Conservation (phyloP, 2,329 filamentous ascomycete genomes). For the Clarireedia monteithiana region DNA sequence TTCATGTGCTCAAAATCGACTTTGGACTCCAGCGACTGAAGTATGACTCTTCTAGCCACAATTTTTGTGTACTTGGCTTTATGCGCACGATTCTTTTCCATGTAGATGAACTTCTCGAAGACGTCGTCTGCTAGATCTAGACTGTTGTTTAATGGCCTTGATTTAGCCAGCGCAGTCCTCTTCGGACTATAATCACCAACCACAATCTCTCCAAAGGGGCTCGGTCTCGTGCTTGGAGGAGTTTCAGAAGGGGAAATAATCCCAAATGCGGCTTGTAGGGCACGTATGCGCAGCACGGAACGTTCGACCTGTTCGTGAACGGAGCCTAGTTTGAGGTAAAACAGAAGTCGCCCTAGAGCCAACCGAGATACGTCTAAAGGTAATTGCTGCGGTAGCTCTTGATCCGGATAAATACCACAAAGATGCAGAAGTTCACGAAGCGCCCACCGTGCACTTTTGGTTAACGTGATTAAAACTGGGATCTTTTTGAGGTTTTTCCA, state of each 20-base stretch:
- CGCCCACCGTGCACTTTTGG: conserved; percentile 12
- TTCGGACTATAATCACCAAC: conserved; percentile 1
- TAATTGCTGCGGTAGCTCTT: conserved; percentile 4
- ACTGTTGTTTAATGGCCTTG: background rate
- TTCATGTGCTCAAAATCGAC: background rate
- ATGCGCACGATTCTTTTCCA: background rate
- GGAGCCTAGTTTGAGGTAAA: conserved; percentile 15
- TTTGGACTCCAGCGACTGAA: conserved; percentile 4
- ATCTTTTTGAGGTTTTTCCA: conserved; percentile 13
- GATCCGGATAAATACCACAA: conserved; percentile 17
- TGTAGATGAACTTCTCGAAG: conserved; percentile 1
- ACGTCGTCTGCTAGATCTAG: background rate
- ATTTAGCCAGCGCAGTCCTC: background rate
- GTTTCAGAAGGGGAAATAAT: background rate
- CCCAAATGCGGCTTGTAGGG: background rate
- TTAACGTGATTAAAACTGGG: conserved; percentile 10
- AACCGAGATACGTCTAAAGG: conserved; percentile 12
- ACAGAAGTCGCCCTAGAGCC: conserved; percentile 14
- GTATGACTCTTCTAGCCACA: conserved; percentile 3
- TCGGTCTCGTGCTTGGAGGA: background rate
- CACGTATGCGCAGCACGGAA: background rate
- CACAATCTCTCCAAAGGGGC: background rate
- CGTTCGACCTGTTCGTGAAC: conserved; percentile 11
- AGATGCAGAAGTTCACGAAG: conserved; percentile 21
- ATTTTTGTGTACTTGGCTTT: background rate